These are phyloP conservation scores for Fulvia fulva DNA, from an alignment of 2,329 filamentous ascomycete genomes.

Conservation along the genomic window DNA sequence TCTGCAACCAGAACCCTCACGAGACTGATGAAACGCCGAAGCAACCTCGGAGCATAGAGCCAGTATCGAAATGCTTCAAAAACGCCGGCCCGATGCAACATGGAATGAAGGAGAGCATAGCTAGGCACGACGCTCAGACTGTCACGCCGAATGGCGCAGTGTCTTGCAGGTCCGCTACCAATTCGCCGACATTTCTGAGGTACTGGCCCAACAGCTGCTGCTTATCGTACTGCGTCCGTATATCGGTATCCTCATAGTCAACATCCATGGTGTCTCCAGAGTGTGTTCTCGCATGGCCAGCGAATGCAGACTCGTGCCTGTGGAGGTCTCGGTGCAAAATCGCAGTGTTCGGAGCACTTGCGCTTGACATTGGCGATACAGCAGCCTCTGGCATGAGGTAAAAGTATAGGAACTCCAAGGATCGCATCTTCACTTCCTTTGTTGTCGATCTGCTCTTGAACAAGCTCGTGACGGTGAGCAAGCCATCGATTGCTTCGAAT, in stretches of 20 bases:
- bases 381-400: conserved; percentile 89
- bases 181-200: conserved; percentile 75
- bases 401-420: conserved; percentile 97
- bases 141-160: conserved; percentile 60
- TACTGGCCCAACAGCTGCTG: conserved; percentile 72
- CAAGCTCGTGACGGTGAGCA: conserved; percentile 84
- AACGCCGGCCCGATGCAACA: not conserved
- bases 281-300: conserved; percentile 28
- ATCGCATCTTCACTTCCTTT: conserved; percentile 86
- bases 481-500: conserved; percentile 87
- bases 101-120: not conserved
- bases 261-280: conserved; percentile 34
- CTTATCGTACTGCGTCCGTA: conserved; percentile 74
- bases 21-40: not conserved
- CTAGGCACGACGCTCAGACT: not conserved
- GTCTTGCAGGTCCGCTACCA: conserved; percentile 75
- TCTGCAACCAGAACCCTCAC: not conserved
- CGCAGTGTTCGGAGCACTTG: conserved; percentile 27
- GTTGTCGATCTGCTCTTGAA: conserved; percentile 86
- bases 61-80: not conserved
- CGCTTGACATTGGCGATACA: conserved; percentile 31
- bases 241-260: conserved; percentile 39
- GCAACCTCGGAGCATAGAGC: not conserved
- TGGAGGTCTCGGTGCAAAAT: conserved; percentile 23
- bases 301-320: conserved; percentile 20